Evolutionary conservation across 768 basidiomycete species (phyloP).

Genomic region (Sarcodon aspratus): DNA sequence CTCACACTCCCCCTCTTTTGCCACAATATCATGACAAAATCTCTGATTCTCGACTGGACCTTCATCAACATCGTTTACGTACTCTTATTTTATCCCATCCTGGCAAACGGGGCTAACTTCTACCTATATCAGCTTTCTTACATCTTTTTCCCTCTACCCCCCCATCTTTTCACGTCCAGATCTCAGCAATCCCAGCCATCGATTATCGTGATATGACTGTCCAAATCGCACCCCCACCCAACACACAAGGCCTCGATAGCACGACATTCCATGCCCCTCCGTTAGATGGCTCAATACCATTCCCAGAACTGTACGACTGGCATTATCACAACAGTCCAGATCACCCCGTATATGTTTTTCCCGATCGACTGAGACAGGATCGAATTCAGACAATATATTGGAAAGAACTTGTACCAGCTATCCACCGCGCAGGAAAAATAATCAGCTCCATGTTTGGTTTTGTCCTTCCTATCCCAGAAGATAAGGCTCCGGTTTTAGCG

Average conservation of each 20-base stretch:
- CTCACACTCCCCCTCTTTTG: too few species aligned
- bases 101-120: neutral
- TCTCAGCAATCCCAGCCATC: neutral
- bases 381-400: neutral
- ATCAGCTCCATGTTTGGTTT: neutral
- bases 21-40: too few species aligned
- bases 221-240: neutral
- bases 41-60: too few species aligned
- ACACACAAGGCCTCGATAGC: conserved; percentile 13
- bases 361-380: neutral
- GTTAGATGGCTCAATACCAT: conserved; percentile 17
- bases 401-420: neutral
- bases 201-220: neutral
- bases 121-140: neutral
- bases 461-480: neutral
- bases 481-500: neutral
- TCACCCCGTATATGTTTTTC: conserved; percentile 21
- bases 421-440: neutral
- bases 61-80: too few species aligned
- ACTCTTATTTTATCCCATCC: too few species aligned
- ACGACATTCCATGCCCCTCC: conserved; percentile 21
- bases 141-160: neutral
- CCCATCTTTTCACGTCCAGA: neutral
- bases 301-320: conserved; percentile 26
- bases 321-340: conserved; percentile 16